Evolutionary conservation across 169 alveolate genomes (phyloP), one percentile per base, ranked within the genome.

Genomic region (Plasmodium vivax): DNA sequence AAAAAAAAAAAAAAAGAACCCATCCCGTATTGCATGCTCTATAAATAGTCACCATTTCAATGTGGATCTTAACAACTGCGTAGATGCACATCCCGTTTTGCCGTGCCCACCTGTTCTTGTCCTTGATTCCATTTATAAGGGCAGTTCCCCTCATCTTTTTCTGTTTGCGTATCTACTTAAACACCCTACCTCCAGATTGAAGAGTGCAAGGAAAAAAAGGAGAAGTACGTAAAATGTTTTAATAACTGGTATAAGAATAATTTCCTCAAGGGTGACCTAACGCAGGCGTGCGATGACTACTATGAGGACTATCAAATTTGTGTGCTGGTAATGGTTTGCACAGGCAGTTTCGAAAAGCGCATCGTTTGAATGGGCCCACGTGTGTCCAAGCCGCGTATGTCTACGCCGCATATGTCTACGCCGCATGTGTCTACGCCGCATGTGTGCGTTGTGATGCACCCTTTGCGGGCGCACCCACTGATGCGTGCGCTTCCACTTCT

Each of bases 201-300:
- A 30, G 94, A 75, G 54, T 96, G 97, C 81, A 68, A 77, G 68
- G 95, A 96, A 68, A 82, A 84, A 73, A 96, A 96, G 85, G 97
- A 90, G 36, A 82, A 90, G 43, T 96, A 96, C 77, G 93, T 95
- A 43, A 93, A 83, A 58, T 96, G 97, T 92, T 96, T 96, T 81
- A 93, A 95, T 79, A 72, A 87, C 27, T 96, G 97, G 97, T 83
- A 95, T 74, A 96, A 92, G 77, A 85, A 96, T 82, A 96, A 96
- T 54, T 81, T 96, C 72, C 97, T 96, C 77, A 96, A 96, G 92
- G 97, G 97, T 14, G 93, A 93, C 43, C 79, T 96, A 84, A 93
- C 93, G 83, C 97, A 96, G 82, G 94, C 95, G 16, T 96, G 97
- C 62, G 92, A 93, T 32, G 84, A 72, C 27, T 84, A 95, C 72